Conservation (phyloP, 345 rosid genomes). For the Fremontodendron californicum region DNA sequence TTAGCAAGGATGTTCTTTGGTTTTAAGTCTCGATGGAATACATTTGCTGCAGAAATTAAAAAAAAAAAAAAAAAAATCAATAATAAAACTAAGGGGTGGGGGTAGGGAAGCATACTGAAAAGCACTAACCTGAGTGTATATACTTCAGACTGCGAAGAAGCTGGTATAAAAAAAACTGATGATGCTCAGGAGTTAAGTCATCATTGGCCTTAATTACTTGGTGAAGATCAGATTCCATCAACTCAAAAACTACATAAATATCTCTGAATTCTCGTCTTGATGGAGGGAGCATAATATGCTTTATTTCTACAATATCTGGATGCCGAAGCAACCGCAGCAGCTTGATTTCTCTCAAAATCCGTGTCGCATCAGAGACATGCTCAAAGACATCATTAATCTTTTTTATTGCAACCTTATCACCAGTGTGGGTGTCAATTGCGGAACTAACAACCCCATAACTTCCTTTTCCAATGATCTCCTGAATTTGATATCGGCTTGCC, state of each 20-base stretch:
- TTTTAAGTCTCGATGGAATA: conserved; percentile 92
- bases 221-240: conserved; percentile 99
- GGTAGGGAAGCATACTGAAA: conserved; percentile 11
- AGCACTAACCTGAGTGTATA: conserved; percentile 69
- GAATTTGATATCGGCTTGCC: conserved; percentile 79
- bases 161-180: conserved; percentile 95
- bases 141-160: conserved; percentile 96
- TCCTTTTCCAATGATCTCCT: conserved; percentile 96
- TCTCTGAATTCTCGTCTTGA: conserved; percentile 90
- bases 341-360: conserved; percentile 93
- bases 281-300: conserved; percentile 98
- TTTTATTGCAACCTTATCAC: conserved; percentile 89
- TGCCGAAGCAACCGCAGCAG: conserved; percentile 89
- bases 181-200: conserved; percentile 94
- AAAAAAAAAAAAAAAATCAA: neutral
- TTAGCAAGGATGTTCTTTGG: conserved; percentile 97
- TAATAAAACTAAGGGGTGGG: conserved; percentile 9
- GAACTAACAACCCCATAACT: conserved; percentile 97
- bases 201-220: conserved; percentile 96
- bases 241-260: conserved; percentile 89
- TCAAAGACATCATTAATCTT: conserved; percentile 95
- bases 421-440: conserved; percentile 76
- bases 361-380: conserved; percentile 95
- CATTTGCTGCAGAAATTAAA: conserved; percentile 62
- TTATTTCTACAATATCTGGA: conserved; percentile 91